Evolutionary conservation across 768 basidiomycete species (phyloP), one percentile per base, ranked within the genome.

Genomic region (Suillus bovinus): DNA sequence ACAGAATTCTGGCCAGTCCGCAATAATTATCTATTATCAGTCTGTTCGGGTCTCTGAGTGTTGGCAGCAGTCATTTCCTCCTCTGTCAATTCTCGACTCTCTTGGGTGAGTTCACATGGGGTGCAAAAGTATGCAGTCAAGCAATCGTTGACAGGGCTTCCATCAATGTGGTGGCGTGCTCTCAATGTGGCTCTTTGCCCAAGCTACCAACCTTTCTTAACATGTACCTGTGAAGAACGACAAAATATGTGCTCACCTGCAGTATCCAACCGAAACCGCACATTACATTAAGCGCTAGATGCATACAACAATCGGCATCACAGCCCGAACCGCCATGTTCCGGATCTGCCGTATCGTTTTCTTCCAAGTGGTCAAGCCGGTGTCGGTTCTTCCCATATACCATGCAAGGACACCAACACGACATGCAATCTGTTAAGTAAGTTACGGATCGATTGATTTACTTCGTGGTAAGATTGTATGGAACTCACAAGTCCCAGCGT

Each of bases 31-130:
- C 17, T 27, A 17, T 20, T 20, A 4, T 27, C 5, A 13, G 20
- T 20, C 24, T 38, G 24, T 33, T 1, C 33, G 33, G 1, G 33
- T 17, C 36, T 27, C 10, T 13, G 24, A 6, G 16, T 7, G 10
- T 39, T 39, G 17, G 24, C 1, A 17, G 1, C 3, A 39, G 24
- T 10, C 10, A 10, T 39, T 46, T 83, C 82, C 66, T 84, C 83
- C 59, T 80, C 69, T 67, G 78, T 77, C 13, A 85, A 63, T 63
- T 85, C 83, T 34, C 77, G 74, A 34, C 72, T 72, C 63, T 81
- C 83, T 67, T 85, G 84, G 0, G 76, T 75, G 50, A 85, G 79
- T 13, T 76, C 76, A 68, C 84, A 86, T 20, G 83, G 77, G 0
- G 67, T 64, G 67, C 83, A 85, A 66, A 73, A 84, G 27, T 70